A percentile compares a stretch with the other conserved stretches of the same genome.
These are phyloP conservation scores for Singerocomus inundabilis DNA, from an alignment of 1,284 basidiomycete species.

Conservation along the genomic window DNA sequence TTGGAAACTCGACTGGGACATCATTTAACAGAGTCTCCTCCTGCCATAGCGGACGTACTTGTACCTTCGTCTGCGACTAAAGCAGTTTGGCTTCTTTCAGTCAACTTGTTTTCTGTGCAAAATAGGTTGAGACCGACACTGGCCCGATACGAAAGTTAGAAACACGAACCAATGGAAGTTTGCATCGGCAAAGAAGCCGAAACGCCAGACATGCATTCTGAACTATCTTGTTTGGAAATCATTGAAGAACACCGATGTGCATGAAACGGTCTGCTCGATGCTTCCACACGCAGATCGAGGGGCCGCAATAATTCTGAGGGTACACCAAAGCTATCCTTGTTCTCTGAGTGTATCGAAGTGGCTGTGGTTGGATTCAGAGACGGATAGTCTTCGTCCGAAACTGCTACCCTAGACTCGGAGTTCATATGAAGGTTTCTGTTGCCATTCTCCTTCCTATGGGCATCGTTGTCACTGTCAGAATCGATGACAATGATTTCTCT, in stretches of 20 bases:
- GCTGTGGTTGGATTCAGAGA: not conserved
- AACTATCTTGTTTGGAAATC: conserved; percentile 1
- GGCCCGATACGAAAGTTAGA: not conserved
- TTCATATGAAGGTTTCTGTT: not conserved
- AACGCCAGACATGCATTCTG: conserved; percentile 20
- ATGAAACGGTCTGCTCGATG: not conserved
- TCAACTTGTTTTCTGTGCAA: conserved; percentile 8
- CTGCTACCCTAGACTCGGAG: not conserved
- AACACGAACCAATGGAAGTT: conserved; percentile 15
- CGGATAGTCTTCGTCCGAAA: not conserved
- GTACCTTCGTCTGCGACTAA: not conserved
- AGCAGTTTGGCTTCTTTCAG: not conserved
- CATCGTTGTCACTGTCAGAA: conserved; percentile 50
- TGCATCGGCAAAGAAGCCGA: conserved; percentile 17
- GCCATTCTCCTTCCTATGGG: conserved; percentile 1
- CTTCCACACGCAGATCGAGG: not conserved
- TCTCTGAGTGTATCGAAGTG: conserved; percentile 6
- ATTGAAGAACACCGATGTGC: not conserved
- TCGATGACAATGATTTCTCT: conserved; percentile 58
- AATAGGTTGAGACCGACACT: not conserved
- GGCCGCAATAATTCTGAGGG: conserved; percentile 29
- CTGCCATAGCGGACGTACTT: not conserved
- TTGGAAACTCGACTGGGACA: conserved; percentile 19
- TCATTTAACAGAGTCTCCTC: not conserved
- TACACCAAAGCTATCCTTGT: conserved; percentile 28